Evolutionary conservation across 2,329 filamentous ascomycete genomes (phyloP).

Genomic region (Beauveria rudraprayagi): DNA sequence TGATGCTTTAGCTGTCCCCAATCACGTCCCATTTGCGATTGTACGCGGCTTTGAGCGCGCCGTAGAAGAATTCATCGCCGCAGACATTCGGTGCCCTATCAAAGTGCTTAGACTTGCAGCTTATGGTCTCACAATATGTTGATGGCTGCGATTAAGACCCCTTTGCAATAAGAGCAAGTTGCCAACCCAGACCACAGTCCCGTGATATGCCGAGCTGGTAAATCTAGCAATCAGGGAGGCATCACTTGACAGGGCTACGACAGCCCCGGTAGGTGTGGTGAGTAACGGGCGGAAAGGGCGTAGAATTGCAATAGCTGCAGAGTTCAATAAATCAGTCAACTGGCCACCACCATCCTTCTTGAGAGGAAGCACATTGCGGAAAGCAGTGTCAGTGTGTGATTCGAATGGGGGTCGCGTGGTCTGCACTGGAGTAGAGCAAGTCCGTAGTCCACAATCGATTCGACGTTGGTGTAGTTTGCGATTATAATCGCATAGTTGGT

Average conservation of each 20-base stretch:
- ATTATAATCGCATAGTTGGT: constrained; percentile 15
- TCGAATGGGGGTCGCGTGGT: constrained; percentile 39
- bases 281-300: constrained; percentile 52
- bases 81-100: constrained; percentile 42
- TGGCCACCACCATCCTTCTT: constrained; percentile 46
- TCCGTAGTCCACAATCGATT: constrained; percentile 41
- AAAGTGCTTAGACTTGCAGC: background rate
- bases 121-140: constrained; percentile 31
- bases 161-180: constrained; percentile 55
- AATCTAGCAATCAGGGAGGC: constrained; percentile 41
- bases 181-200: constrained; percentile 59
- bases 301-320: constrained; percentile 49
- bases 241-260: constrained; percentile 48
- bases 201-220: constrained; percentile 50
- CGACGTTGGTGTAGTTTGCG: constrained; percentile 22
- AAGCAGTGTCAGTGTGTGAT: constrained; percentile 58
- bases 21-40: constrained; percentile 54
- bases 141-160: constrained; percentile 50
- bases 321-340: constrained; percentile 47
- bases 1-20: constrained; percentile 40
- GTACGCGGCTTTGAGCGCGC: constrained; percentile 40
- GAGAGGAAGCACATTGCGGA: constrained; percentile 50
- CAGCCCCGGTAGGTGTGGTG: constrained; percentile 44
- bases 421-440: constrained; percentile 45
- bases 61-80: constrained; percentile 30